Evolutionary conservation across 345 rosid species (phyloP).

Genomic region (Eucalyptus paniculata): DNA sequence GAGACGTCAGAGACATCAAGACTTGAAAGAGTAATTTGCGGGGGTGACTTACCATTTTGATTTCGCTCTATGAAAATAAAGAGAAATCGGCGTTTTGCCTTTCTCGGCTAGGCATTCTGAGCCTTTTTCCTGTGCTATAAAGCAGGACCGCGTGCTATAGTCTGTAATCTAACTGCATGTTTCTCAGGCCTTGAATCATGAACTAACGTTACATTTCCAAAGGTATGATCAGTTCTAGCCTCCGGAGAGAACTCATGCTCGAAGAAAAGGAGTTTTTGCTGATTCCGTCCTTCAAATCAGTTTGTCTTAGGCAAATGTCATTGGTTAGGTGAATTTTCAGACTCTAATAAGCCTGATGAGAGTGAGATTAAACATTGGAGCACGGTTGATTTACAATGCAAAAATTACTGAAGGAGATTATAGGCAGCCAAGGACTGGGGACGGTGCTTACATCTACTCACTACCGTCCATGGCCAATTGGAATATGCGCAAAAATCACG

Average conservation of each 20-base stretch:
- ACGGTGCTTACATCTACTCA: not conserved
- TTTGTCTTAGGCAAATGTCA: not conserved
- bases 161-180: not conserved
- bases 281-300: not conserved
- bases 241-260: not conserved
- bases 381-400: not conserved
- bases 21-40: not conserved
- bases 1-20: constrained; percentile 21
- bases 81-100: not conserved
- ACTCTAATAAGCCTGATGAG: not conserved
- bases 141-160: not conserved
- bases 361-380: not conserved
- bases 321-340: not conserved
- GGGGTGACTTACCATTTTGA: not conserved
- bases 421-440: not conserved
- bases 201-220: not conserved
- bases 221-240: not conserved
- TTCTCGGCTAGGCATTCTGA: not conserved
- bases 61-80: not conserved
- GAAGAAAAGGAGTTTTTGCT: not conserved
- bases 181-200: not conserved
- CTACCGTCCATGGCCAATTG: not conserved
- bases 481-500: not conserved
- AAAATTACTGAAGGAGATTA: not conserved
- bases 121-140: not conserved